Conservation (phyloP, 352 stramenopile species). For the Globisporangium parvum region DNA sequence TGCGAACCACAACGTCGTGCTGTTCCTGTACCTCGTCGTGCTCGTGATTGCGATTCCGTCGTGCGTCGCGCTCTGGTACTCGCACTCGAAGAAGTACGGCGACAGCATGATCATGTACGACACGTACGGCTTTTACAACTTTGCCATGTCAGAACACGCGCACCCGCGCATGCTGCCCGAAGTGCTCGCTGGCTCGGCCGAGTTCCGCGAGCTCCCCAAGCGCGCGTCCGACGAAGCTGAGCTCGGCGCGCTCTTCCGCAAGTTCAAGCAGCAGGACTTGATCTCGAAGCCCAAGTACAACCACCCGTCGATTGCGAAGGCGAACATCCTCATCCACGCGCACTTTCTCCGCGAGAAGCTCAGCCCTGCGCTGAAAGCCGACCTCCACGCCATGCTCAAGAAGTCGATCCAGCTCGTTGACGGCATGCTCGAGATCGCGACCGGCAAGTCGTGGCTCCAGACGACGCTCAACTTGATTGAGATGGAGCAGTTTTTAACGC, state of each 20-base stretch:
- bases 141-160: constrained; percentile 93
- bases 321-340: constrained; percentile 91
- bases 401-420: constrained; percentile 94
- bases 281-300: constrained; percentile 85
- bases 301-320: constrained; percentile 79
- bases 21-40: constrained; percentile 98
- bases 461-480: constrained; percentile 96
- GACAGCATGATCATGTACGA: constrained; percentile 99
- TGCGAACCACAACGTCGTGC: constrained; percentile 96
- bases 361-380: constrained; percentile 52
- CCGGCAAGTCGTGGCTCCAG: constrained; percentile 93
- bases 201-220: constrained; percentile 85
- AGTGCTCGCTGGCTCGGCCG: constrained; percentile 86
- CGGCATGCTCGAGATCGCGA: constrained; percentile 98
- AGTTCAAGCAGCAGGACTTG: constrained; percentile 72
- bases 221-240: constrained; percentile 58
- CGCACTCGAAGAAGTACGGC: constrained; percentile 97
- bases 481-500: constrained; percentile 96
- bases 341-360: constrained; percentile 92
- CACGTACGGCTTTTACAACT: constrained; percentile 98
- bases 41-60: constrained; percentile 98
- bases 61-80: constrained; percentile 93
- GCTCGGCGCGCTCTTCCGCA: constrained; percentile 57
- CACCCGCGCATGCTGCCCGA: constrained; percentile 94
- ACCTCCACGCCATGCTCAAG: constrained; percentile 96